phyloP scores from a whole-genome alignment of 345 rosid genomes.

The Rhodomyrtus tomentosa region DNA sequence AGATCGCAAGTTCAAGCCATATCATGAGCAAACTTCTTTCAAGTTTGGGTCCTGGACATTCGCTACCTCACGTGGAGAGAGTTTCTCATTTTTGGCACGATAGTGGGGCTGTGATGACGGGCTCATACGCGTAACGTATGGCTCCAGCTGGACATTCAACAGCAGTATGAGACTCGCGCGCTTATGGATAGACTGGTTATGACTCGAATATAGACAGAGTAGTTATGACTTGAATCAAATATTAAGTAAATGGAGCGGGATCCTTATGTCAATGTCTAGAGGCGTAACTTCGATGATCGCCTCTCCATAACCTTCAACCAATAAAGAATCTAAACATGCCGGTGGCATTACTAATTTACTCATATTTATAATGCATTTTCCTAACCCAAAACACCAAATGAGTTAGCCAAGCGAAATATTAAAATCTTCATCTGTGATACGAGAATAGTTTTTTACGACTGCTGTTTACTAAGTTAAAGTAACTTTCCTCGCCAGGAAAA shows the following conservation, averaged over 20 bases:
- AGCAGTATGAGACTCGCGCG: fast-evolving
- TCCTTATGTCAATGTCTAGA: background rate
- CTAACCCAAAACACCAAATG: background rate
- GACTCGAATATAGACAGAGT: background rate
- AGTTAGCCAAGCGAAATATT: background rate
- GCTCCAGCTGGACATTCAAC: background rate
- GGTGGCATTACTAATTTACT: background rate
- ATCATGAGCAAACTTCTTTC: background rate
- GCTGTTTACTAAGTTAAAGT: background rate
- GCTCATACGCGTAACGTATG: background rate
- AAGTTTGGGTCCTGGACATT: background rate
- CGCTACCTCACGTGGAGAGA: background rate
- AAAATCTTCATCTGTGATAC: background rate
- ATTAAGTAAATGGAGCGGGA: background rate
- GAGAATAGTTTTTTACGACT: background rate
- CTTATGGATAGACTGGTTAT: background rate
- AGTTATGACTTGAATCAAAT: background rate
- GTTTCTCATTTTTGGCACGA: background rate
- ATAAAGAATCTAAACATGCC: background rate
- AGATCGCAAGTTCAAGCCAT: background rate
- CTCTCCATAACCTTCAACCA: background rate
- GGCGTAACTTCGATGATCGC: background rate
- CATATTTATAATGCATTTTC: background rate
- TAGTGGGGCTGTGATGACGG: background rate
- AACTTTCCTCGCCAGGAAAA: background rate